A percentile compares a stretch with the other conserved stretches of the same genome.
Evolutionary conservation across 1,284 basidiomycete species (phyloP).

Genomic region (Grifola frondosa): DNA sequence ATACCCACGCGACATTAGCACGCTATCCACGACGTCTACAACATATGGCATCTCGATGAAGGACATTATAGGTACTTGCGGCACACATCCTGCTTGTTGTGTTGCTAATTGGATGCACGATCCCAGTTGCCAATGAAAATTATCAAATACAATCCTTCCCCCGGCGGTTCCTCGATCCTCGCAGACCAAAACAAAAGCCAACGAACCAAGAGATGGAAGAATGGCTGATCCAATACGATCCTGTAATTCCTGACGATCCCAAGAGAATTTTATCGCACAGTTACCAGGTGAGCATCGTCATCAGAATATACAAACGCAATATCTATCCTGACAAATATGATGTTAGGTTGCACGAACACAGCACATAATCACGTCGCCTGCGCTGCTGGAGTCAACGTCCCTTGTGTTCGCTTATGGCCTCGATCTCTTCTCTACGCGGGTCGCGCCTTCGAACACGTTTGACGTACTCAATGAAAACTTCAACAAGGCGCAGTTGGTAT

Average conservation of each 20-base stretch:
- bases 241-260: slow-evolving; percentile 73
- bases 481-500: slow-evolving; percentile 89
- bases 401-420: slow-evolving; percentile 86
- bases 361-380: slow-evolving; percentile 72
- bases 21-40: slow-evolving; percentile 76
- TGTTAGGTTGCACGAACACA: slow-evolving; percentile 65
- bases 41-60: slow-evolving; percentile 88
- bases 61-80: slow-evolving; percentile 74
- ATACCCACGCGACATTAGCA: slow-evolving; percentile 66
- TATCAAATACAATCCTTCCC: slow-evolving; percentile 78
- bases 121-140: slow-evolving; percentile 72
- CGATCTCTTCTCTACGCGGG: slow-evolving; percentile 83
- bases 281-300: slow-evolving; percentile 55
- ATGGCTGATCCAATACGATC: slow-evolving; percentile 82
- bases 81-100: not conserved
- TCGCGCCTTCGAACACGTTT: slow-evolving; percentile 88
- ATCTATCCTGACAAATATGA: too few species aligned
- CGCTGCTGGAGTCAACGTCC: slow-evolving; percentile 89
- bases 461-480: slow-evolving; percentile 91
- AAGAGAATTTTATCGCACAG: slow-evolving; percentile 77
- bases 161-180: slow-evolving; percentile 78
- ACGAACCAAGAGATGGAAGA: slow-evolving; percentile 84
- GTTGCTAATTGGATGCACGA: not conserved
- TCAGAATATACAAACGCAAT: slow-evolving; percentile 1
- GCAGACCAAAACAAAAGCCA: slow-evolving; percentile 78